These are phyloP conservation scores for Dicorynia guianensis DNA, from an alignment of 306 rosid genomes.

Conservation along the genomic window DNA sequence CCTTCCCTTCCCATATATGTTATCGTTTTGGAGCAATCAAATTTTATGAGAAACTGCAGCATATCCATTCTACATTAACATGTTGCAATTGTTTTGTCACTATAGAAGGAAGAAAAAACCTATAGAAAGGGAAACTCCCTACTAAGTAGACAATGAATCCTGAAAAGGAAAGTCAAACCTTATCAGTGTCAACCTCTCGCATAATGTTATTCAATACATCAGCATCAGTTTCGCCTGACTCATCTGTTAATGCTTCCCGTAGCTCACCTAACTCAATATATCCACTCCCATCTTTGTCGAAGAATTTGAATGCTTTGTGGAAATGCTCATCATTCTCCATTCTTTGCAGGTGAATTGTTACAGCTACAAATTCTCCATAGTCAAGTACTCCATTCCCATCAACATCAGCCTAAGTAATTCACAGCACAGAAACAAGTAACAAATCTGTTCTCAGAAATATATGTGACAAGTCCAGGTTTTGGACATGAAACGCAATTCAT, in stretches of 20 bases:
- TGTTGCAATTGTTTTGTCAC: conserved; percentile 18
- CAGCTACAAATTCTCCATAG: conserved; percentile 98
- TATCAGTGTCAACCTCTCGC: conserved; percentile 98
- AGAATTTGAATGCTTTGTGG: conserved; percentile 83
- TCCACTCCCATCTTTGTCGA: conserved; percentile 90
- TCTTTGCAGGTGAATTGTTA: conserved; percentile 93
- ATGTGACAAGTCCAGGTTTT: conserved; percentile 3
- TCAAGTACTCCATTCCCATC: conserved; percentile 97
- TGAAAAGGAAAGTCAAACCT: conserved; percentile 65
- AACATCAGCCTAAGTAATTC: conserved; percentile 82
- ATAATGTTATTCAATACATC: conserved; percentile 86
- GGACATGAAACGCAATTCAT: conserved; percentile 8
- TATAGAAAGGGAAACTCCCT: conserved; percentile 3
- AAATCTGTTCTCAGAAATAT: conserved; percentile 11
- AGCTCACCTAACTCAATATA: conserved; percentile 87
- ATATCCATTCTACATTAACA: conserved; percentile 22
- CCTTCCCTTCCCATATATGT: conserved; percentile 6
- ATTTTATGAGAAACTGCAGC: neutral
- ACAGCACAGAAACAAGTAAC: conserved; percentile 36
- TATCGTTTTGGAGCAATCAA: neutral
- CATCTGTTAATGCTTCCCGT: conserved; percentile 76
- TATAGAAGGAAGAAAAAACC: neutral
- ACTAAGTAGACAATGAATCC: conserved; percentile 16
- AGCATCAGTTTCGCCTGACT: conserved; percentile 72
- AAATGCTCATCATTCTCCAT: conserved; percentile 98